phyloP scores from a whole-genome alignment of 352 stramenopile species.

The Phytophthora sansomeana region DNA sequence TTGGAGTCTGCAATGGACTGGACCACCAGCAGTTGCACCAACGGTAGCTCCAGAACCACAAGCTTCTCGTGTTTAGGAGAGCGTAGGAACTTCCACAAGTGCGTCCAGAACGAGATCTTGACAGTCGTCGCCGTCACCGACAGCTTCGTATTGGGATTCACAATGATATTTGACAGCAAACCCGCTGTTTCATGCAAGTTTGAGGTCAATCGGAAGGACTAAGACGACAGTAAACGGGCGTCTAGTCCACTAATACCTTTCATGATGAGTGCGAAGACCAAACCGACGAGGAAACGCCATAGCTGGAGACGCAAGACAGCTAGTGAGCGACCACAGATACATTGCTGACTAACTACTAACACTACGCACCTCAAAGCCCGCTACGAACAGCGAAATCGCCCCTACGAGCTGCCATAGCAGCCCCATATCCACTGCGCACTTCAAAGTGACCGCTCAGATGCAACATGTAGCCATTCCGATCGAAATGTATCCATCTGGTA shows the following conservation, averaged over 20 bases:
- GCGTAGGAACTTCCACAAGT: slow-evolving; percentile 60
- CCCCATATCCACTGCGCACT: slow-evolving; percentile 15
- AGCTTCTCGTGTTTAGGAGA: slow-evolving; percentile 53
- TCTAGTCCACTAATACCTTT: slow-evolving; percentile 11
- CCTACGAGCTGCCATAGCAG: slow-evolving; percentile 25
- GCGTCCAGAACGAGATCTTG: slow-evolving; percentile 62
- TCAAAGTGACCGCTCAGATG: slow-evolving; percentile 8
- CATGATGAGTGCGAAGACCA: slow-evolving; percentile 24
- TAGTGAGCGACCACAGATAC: not conserved
- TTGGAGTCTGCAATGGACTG: slow-evolving; percentile 2
- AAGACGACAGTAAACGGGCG: not conserved
- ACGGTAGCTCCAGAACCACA: slow-evolving; percentile 47
- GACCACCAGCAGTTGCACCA: slow-evolving; percentile 46
- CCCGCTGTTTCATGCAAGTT: slow-evolving; percentile 35
- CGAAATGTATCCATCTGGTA: not conserved
- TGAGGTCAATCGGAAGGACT: not conserved
- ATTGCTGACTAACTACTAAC: not conserved
- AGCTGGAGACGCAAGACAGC: slow-evolving; percentile 3
- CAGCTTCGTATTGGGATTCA: slow-evolving; percentile 51
- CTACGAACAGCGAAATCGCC: slow-evolving; percentile 20
- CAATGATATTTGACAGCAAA: slow-evolving; percentile 55
- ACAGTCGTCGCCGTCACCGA: slow-evolving; percentile 46
- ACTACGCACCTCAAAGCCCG: slow-evolving; percentile 23
- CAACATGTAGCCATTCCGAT: slow-evolving; percentile 13
- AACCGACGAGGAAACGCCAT: slow-evolving; percentile 30